These are phyloP conservation scores for Pleurotus tuber-regium DNA, from an alignment of 768 basidiomycete species.

Conservation along the genomic window DNA sequence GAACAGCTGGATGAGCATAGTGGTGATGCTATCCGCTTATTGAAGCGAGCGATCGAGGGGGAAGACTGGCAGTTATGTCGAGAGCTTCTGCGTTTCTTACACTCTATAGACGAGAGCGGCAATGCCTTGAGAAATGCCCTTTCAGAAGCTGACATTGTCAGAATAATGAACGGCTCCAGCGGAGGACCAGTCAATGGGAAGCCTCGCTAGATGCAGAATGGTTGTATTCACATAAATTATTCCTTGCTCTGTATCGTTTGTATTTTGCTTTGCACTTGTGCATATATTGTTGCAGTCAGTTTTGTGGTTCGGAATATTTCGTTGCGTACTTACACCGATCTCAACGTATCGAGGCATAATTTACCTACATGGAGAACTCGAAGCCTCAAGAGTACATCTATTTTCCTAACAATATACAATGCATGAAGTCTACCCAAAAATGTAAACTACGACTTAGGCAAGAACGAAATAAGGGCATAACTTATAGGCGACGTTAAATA, in stretches of 20 bases:
- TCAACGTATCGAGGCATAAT: no score
- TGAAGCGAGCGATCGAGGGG: slow-evolving; percentile 70
- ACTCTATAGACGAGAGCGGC: slow-evolving; percentile 89
- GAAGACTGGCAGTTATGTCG: slow-evolving; percentile 91
- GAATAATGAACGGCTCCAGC: not conserved
- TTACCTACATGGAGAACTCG: no score
- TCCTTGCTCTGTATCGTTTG: not conserved
- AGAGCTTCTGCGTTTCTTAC: slow-evolving; percentile 89
- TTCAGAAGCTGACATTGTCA: slow-evolving; percentile 41
- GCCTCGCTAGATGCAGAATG: not conserved
- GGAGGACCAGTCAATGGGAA: not conserved
- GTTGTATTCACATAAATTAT: not conserved
- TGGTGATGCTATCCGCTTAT: slow-evolving; percentile 76
- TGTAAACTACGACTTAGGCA: not conserved
- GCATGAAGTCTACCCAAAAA: no score
- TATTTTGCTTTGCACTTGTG: not conserved
- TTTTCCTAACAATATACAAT: no score
- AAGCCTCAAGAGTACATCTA: no score
- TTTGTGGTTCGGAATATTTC: no score
- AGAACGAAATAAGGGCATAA: not conserved
- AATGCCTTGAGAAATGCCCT: slow-evolving; percentile 62
- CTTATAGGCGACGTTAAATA: not conserved
- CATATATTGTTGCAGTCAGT: not conserved
- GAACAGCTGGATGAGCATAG: slow-evolving; percentile 83
- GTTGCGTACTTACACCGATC: not conserved